A percentile compares a stretch with the other conserved stretches of the same genome.
Conservation (phyloP, 2,329 filamentous ascomycete genomes). For the Colletotrichum higginsianum region DNA sequence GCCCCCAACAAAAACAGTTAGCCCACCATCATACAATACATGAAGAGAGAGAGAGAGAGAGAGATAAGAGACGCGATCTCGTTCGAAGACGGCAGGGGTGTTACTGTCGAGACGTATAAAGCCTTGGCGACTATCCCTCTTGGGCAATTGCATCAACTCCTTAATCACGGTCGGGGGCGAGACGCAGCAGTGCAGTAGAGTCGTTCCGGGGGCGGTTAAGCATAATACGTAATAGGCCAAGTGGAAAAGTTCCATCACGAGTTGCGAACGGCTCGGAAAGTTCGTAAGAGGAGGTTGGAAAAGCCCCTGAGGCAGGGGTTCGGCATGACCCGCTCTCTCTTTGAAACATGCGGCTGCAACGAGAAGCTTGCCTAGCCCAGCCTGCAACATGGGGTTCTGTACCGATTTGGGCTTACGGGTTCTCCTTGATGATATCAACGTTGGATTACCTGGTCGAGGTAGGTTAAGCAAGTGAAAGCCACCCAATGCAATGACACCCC, state of each 20-base stretch:
- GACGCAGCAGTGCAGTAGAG: neutral
- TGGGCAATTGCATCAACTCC: neutral
- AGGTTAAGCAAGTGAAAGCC: neutral
- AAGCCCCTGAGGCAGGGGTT: neutral
- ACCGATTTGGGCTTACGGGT: neutral
- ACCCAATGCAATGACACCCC: neutral
- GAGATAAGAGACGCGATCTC: neutral
- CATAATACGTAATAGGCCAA: too few species aligned
- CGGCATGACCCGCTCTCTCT: neutral
- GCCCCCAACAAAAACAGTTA: neutral
- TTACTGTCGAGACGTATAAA: neutral
- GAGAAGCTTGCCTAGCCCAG: neutral
- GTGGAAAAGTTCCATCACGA: too few species aligned
- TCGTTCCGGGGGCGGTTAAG: neutral
- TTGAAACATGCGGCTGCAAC: constrained; percentile 3
- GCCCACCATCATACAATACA: too few species aligned
- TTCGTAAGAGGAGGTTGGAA: neutral
- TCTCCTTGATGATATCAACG: neutral
- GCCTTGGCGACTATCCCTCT: neutral
- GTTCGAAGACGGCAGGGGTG: neutral
- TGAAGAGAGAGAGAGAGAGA: too few species aligned
- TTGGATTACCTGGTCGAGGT: neutral
- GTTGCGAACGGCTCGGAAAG: constrained; percentile 4
- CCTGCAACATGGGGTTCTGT: neutral
- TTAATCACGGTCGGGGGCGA: neutral